Conservation (phyloP, 2,329 filamentous ascomycete species). For the Onygenales sp. region DNA sequence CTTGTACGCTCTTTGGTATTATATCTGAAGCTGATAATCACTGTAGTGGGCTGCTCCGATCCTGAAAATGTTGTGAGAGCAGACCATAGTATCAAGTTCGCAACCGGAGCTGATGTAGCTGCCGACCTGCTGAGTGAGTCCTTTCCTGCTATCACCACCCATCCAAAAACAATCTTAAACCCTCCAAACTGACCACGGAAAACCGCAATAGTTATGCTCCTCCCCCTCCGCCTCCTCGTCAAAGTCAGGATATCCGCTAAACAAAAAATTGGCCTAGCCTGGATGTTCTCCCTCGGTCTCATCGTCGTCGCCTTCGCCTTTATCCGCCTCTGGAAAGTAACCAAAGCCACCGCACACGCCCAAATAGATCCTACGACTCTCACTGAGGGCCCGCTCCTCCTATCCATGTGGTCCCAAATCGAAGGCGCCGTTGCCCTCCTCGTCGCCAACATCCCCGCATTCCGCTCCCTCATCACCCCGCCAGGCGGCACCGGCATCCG, state of each 20-base stretch:
- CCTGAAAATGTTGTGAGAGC: background rate
- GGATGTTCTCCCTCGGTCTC: conserved; percentile 20
- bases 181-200: too few relatives aligned
- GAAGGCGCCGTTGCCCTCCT: background rate
- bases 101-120: conserved; percentile 15
- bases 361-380: background rate
- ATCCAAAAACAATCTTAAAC: background rate
- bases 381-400: background rate
- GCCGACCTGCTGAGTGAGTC: conserved; percentile 17
- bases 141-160: background rate
- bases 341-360: background rate
- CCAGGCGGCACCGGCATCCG: background rate
- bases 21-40: background rate
- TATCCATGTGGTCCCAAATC: conserved; percentile 1
- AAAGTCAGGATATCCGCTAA: conserved; percentile 16
- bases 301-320: conserved; percentile 18
- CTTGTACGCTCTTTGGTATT: background rate
- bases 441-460: conserved; percentile 5
- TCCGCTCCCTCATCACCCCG: conserved; percentile 1
- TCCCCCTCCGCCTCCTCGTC: conserved; percentile 20
- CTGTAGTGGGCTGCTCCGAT: background rate
- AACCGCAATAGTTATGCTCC: conserved; percentile 18
- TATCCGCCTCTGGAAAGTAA: conserved; percentile 19
- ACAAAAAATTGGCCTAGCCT: conserved; percentile 19
- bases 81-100: conserved; percentile 1